Evolutionary conservation across 2,329 filamentous ascomycete genomes (phyloP).

Genomic region (Epicoccum sorghinum): DNA sequence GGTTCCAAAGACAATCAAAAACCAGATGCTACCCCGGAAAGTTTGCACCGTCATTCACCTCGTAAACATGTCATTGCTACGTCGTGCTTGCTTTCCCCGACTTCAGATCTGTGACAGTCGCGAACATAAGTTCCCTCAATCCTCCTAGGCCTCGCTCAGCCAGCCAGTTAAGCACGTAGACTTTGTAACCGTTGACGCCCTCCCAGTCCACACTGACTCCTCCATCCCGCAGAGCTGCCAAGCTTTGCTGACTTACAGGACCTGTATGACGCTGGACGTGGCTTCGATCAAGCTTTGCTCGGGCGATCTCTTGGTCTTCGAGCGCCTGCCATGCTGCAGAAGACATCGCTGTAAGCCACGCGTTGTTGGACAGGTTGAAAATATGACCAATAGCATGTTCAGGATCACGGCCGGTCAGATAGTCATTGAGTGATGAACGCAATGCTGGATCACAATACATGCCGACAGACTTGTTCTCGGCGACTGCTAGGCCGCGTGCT

Average conservation of each 20-base stretch:
- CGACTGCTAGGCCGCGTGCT: slow-evolving; percentile 69
- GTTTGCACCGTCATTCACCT: not conserved
- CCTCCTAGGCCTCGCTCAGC: slow-evolving; percentile 69
- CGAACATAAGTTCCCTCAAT: slow-evolving; percentile 75
- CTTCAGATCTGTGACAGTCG: slow-evolving; percentile 76
- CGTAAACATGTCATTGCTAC: not conserved
- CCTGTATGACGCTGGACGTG: slow-evolving; percentile 43
- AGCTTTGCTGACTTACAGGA: slow-evolving; percentile 71
- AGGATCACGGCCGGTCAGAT: slow-evolving; percentile 49
- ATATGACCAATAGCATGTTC: slow-evolving; percentile 48
- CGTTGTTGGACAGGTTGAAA: slow-evolving; percentile 57
- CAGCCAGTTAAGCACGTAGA: slow-evolving; percentile 73
- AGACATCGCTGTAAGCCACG: slow-evolving; percentile 53
- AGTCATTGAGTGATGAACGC: slow-evolving; percentile 50
- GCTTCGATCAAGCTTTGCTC: slow-evolving; percentile 26
- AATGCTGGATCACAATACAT: slow-evolving; percentile 58
- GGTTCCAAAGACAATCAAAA: not conserved
- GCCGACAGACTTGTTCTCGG: slow-evolving; percentile 65
- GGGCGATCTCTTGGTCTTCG: slow-evolving; percentile 53
- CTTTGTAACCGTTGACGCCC: slow-evolving; percentile 76
- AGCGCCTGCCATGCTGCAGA: slow-evolving; percentile 55
- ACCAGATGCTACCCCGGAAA: not conserved
- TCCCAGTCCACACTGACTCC: slow-evolving; percentile 73
- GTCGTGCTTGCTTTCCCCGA: not conserved
- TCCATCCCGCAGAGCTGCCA: slow-evolving; percentile 68